Evolutionary conservation across 306 rosid species (phyloP), one percentile per base, ranked within the genome.

Genomic region (Trifolium repens): DNA sequence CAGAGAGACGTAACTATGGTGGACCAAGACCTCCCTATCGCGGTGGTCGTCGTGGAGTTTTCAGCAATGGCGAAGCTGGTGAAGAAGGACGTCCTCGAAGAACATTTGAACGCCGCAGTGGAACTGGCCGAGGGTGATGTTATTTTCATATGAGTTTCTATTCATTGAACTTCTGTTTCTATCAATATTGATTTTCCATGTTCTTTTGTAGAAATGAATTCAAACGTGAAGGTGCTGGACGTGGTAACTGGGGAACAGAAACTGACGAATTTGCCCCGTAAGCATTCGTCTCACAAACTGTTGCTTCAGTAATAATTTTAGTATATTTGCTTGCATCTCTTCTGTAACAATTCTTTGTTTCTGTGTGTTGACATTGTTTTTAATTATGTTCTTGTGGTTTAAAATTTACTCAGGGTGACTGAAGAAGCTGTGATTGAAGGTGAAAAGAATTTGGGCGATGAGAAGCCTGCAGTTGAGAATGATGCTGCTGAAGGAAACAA

Each of bases 181-280:
- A 9, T 59, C 44, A 52, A 13, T 71, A 44, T 66, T 49, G 58
- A 67, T 24, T 35, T 73, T 46, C 58, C 26, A 59, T 63, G 71
- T 79, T 74, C 46, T 83, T 30, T 87, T 39, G 66, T 84, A 96
- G 98, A 77, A 87, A 53, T 80, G 99, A 88, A 52, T 40, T 90
- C 76, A 92, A 96, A 67, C 92, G 93, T 2, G 97, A 92, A 16
- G 99, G 98, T 7, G 30, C 93, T 82, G 99, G 99, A 13, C 90
- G 97, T 13, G 99, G 96, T 43, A 96, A 96, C 79, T 96, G 99
- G 98, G 99, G 98, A 82, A 82, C 89, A 40, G 81, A 87, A 68
- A 40, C 78, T 67, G 96, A 92, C 83, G 99, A 89, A 61, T 64
- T 88, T 81, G 53, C 89, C 54, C 85, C 82, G 99, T 92, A 84